These are phyloP conservation scores for Botryotinia calthae DNA, from an alignment of 2,329 filamentous ascomycete genomes.

Conservation along the genomic window DNA sequence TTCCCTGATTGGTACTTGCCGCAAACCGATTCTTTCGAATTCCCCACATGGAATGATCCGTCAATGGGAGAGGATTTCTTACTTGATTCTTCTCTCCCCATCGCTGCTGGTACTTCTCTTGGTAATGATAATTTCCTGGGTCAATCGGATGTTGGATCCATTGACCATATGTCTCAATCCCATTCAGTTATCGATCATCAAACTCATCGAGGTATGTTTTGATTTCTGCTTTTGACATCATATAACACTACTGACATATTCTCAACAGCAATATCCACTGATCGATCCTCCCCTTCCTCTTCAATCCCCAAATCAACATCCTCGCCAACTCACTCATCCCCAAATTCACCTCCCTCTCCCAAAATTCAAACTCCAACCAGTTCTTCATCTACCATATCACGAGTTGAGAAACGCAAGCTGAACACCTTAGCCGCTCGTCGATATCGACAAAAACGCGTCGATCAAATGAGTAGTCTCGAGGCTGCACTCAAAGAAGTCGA, in stretches of 20 bases:
- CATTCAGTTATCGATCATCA: constrained; percentile 18
- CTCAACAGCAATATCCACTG: constrained; percentile 5
- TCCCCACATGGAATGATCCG: constrained; percentile 10
- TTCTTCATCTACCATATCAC: constrained; percentile 16
- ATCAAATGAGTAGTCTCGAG: constrained; percentile 63
- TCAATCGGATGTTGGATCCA: constrained; percentile 17
- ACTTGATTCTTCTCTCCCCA: constrained; percentile 11
- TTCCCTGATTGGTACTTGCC: constrained; percentile 18
- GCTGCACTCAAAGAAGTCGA: constrained; percentile 56
- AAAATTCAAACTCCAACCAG: constrained; percentile 13
- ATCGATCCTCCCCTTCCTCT: constrained; percentile 2
- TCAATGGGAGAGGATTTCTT: neutral
- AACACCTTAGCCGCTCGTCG: constrained; percentile 71
- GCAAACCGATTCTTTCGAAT: constrained; percentile 17
- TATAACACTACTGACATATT: neutral
- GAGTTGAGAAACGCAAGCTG: constrained; percentile 55
- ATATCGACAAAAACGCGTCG: constrained; percentile 68
- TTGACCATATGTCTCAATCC: constrained; percentile 11
- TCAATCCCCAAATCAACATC: neutral
- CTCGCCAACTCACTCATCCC: constrained; percentile 14
- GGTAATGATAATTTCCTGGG: constrained; percentile 14
- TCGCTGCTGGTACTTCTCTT: constrained; percentile 15
- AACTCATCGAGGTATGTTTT: neutral
- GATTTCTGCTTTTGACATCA: neutral
- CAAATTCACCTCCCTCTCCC: constrained; percentile 6